Evolutionary conservation across 306 rosid genomes (phyloP).

Genomic region (Medicago truncatula): DNA sequence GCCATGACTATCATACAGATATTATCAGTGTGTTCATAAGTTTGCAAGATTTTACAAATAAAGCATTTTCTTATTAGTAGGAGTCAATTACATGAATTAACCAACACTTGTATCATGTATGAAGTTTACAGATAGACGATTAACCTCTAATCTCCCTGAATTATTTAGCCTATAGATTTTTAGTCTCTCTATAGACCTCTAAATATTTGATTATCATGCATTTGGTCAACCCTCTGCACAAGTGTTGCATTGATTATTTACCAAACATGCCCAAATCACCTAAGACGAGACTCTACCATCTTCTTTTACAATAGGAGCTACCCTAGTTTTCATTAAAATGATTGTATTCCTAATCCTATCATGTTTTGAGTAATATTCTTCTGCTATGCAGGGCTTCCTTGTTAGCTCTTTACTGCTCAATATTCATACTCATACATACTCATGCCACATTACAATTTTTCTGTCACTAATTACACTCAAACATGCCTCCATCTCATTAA

Average conservation of each 20-base stretch:
- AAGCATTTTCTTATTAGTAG: not conserved
- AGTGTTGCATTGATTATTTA: not conserved
- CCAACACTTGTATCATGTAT: not conserved
- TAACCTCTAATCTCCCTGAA: not conserved
- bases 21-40: not conserved
- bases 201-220: slow-evolving; percentile 6
- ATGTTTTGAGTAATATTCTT: slow-evolving; percentile 1
- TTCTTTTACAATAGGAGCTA: slow-evolving; percentile 1
- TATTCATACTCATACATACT: not conserved
- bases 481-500: not conserved
- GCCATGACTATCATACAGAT: not conserved
- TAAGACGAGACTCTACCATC: not conserved
- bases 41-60: slow-evolving; percentile 1
- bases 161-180: not conserved
- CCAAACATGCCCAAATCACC: not conserved
- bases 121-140: not conserved
- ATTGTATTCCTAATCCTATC: not conserved
- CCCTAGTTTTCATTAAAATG: not conserved
- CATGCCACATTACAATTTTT: not conserved
- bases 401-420: not conserved
- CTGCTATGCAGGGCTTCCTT: not conserved
- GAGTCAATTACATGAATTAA: not conserved
- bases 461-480: not conserved
- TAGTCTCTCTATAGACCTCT: not conserved
- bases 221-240: slow-evolving; percentile 3